phyloP scores from a whole-genome alignment of 345 rosid genomes.

The Kernera saxatilis region DNA sequence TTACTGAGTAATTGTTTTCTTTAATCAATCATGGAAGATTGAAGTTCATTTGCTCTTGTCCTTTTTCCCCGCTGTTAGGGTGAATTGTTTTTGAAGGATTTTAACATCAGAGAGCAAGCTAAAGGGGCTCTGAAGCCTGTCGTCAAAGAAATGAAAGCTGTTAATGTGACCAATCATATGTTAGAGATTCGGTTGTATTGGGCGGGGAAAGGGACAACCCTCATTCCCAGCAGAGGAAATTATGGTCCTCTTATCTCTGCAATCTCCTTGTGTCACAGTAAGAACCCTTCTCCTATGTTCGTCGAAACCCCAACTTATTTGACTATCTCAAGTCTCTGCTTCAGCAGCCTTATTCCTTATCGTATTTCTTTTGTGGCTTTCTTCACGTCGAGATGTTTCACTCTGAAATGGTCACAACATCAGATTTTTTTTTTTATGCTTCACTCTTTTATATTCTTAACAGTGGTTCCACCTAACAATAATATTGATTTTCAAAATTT shows the following conservation, averaged over 20 bases:
- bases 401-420: not conserved
- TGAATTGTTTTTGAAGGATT: conserved; percentile 29
- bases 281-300: not conserved
- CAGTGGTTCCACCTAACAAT: not conserved
- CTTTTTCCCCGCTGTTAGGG: not conserved
- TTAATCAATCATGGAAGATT: not conserved
- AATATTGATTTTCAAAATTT: not conserved
- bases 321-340: not conserved
- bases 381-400: not conserved
- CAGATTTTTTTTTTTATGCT: not conserved
- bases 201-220: conserved; percentile 47
- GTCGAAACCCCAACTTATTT: not conserved
- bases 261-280: conserved; percentile 40
- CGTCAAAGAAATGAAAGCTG: not conserved
- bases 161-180: conserved; percentile 26
- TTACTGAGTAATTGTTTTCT: not conserved
- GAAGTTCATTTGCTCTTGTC: not conserved
- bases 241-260: conserved; percentile 68
- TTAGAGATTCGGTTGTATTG: conserved; percentile 50
- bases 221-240: conserved; percentile 36
- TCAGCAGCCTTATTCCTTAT: not conserved
- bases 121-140: conserved; percentile 28
- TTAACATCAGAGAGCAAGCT: conserved; percentile 41
- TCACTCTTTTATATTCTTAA: not conserved
- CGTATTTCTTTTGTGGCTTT: not conserved